A percentile compares a stretch with the other conserved stretches of the same genome.
Conservation (phyloP, 495 filamentous ascomycete species). For the Penicillium robsamsonii region DNA sequence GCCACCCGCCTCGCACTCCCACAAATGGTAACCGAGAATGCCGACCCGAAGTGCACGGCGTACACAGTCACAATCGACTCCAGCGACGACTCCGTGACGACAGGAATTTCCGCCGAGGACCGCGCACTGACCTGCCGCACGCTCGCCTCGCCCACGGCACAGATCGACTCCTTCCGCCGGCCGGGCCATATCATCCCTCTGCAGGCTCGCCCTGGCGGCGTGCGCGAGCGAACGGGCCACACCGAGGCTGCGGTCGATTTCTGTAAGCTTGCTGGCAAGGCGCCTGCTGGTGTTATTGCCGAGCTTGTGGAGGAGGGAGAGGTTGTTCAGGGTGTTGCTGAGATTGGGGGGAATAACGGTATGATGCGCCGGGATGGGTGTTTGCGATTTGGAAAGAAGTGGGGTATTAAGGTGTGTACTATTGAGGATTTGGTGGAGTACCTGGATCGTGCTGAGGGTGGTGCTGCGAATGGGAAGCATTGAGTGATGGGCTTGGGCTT, state of each 20-base stretch:
- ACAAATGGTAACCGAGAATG: conserved; percentile 81
- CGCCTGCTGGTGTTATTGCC: conserved; percentile 75
- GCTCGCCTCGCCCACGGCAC: conserved; percentile 67
- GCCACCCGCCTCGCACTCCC: conserved; percentile 70
- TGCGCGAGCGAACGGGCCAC: conserved; percentile 75
- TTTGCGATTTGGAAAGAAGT: conserved; percentile 80
- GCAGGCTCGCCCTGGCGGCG: conserved; percentile 74
- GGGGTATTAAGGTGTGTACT: conserved; percentile 90
- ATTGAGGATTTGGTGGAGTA: conserved; percentile 86
- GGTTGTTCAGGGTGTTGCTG: conserved; percentile 57
- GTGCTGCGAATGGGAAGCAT: conserved; percentile 39
- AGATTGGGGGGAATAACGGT: conserved; percentile 58
- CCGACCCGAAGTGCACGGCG: conserved; percentile 85
- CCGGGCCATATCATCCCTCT: conserved; percentile 93
- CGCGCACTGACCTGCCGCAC: conserved; percentile 75
- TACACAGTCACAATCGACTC: conserved; percentile 89
- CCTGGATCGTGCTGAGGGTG: conserved; percentile 57
- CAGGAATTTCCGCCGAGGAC: conserved; percentile 87
- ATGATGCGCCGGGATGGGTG: conserved; percentile 96
- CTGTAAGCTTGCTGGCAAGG: conserved; percentile 74
- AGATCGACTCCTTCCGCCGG: conserved; percentile 62
- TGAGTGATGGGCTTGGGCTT: conserved; percentile 17
- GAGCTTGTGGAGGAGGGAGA: conserved; percentile 81
- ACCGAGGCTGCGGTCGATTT: conserved; percentile 92
- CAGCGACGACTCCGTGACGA: conserved; percentile 67